A percentile compares a stretch with the other conserved stretches of the same genome.
Evolutionary conservation across 768 basidiomycete genomes (phyloP).

Genomic region (Lentinula sp.): DNA sequence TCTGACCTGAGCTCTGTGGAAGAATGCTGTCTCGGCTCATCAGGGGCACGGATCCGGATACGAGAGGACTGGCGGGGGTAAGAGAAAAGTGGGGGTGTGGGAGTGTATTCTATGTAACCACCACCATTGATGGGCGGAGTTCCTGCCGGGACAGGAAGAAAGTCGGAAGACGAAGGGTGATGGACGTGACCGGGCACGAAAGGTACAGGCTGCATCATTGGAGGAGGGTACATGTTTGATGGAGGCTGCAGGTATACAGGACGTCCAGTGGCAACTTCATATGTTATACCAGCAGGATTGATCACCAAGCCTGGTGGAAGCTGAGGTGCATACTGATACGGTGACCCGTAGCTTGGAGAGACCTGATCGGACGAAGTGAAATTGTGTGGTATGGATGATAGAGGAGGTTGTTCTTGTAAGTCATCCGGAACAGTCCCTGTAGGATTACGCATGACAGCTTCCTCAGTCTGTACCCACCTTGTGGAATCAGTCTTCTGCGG

Average conservation of each 20-base stretch:
- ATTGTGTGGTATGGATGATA: constrained; percentile 34
- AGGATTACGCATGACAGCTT: constrained; percentile 38
- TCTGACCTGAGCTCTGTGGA: constrained; percentile 17
- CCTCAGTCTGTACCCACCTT: constrained; percentile 36
- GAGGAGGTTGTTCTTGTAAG: constrained; percentile 23
- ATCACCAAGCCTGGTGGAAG: constrained; percentile 74
- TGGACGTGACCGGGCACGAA: constrained; percentile 63
- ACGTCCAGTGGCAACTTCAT: constrained; percentile 77
- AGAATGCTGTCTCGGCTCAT: constrained; percentile 18
- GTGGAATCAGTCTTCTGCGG: constrained; percentile 27
- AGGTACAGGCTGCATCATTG: constrained; percentile 43
- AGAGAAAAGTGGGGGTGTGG: constrained; percentile 65
- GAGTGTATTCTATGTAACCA: constrained; percentile 49
- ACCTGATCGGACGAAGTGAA: constrained; percentile 38
- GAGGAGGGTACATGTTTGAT: constrained; percentile 63
- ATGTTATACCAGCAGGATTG: constrained; percentile 73
- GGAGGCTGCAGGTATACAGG: constrained; percentile 63
- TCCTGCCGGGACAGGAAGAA: constrained; percentile 30
- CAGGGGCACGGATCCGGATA: constrained; percentile 68
- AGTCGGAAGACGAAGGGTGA: constrained; percentile 40
- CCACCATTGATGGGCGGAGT: constrained; percentile 46
- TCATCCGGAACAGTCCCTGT: constrained; percentile 19
- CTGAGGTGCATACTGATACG: constrained; percentile 53
- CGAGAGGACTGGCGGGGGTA: constrained; percentile 68
- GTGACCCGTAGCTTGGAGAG: constrained; percentile 62